These are phyloP conservation scores for Ricinus communis DNA, from an alignment of 345 rosid species.

Conservation along the genomic window DNA sequence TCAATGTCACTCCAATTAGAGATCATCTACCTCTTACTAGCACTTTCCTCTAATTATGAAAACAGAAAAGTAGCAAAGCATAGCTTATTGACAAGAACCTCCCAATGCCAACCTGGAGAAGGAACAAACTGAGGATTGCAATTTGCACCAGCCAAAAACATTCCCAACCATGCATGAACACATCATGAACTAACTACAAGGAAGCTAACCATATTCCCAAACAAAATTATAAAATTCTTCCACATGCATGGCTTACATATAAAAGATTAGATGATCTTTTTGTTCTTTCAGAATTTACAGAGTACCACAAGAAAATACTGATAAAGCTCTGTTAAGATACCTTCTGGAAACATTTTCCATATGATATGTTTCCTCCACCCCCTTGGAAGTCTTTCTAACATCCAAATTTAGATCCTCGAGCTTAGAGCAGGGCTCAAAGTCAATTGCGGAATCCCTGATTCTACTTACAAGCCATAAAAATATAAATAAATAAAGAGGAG, in stretches of 20 bases:
- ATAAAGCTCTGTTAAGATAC: conserved; percentile 28
- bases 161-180: too few relatives aligned
- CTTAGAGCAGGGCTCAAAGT: conserved; percentile 73
- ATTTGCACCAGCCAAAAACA: too few relatives aligned
- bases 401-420: conserved; percentile 74
- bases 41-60: neutral
- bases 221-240: neutral
- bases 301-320: neutral
- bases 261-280: conserved; percentile 4
- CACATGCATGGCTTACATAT: neutral
- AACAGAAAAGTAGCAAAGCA: too few relatives aligned
- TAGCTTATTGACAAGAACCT: too few relatives aligned
- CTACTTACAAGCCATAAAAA: conserved; percentile 28
- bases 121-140: neutral
- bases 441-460: conserved; percentile 47
- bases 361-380: conserved; percentile 31
- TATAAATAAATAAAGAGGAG: conserved; percentile 6
- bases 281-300: neutral
- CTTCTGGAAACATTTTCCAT: conserved; percentile 34
- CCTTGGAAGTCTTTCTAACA: conserved; percentile 48
- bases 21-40: neutral
- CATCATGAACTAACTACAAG: neutral
- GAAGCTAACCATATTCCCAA: neutral
- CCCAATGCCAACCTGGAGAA: too few relatives aligned
- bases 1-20: neutral